These are phyloP conservation scores for Ceratocystis cacaofunesta DNA, from an alignment of 2,329 filamentous ascomycete species.

Conservation along the genomic window DNA sequence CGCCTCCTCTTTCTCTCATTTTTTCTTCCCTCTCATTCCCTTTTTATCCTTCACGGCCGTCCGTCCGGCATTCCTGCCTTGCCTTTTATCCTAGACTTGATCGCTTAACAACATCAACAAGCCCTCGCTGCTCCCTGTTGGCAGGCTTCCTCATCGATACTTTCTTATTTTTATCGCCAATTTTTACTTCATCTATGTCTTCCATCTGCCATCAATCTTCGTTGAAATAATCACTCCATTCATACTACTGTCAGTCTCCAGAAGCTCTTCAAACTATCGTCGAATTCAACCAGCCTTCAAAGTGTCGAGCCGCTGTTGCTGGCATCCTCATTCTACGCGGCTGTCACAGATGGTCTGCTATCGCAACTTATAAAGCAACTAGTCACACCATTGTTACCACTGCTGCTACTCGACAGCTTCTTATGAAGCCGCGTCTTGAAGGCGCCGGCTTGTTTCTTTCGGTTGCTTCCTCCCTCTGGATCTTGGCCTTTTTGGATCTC, in stretches of 20 bases:
- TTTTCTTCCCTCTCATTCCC: too few relatives aligned
- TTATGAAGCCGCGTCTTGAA: constrained; percentile 29
- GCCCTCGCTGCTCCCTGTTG: too few relatives aligned
- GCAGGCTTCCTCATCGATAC: too few relatives aligned
- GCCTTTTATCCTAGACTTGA: too few relatives aligned
- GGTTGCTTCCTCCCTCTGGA: constrained; percentile 5
- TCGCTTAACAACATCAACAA: too few relatives aligned
- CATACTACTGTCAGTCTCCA: background rate
- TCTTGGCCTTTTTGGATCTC: constrained; percentile 20
- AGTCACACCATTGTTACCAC: background rate
- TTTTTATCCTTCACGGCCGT: too few relatives aligned
- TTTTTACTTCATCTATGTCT: background rate
- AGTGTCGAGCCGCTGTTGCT: background rate
- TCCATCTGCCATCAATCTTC: background rate
- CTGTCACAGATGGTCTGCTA: background rate
- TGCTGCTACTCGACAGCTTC: background rate
- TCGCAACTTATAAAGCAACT: background rate
- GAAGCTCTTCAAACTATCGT: background rate
- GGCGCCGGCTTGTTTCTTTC: constrained; percentile 27
- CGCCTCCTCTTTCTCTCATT: too few relatives aligned
- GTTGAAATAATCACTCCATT: background rate
- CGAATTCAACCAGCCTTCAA: background rate
- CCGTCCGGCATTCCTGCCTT: too few relatives aligned
- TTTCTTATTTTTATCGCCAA: too few relatives aligned
- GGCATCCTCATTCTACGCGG: background rate